Percentiles rank a stretch among this genome's conserved stretches.
These are phyloP conservation scores for Omphalotus guepiniiformis DNA, from an alignment of 768 basidiomycete genomes.

Conservation along the genomic window DNA sequence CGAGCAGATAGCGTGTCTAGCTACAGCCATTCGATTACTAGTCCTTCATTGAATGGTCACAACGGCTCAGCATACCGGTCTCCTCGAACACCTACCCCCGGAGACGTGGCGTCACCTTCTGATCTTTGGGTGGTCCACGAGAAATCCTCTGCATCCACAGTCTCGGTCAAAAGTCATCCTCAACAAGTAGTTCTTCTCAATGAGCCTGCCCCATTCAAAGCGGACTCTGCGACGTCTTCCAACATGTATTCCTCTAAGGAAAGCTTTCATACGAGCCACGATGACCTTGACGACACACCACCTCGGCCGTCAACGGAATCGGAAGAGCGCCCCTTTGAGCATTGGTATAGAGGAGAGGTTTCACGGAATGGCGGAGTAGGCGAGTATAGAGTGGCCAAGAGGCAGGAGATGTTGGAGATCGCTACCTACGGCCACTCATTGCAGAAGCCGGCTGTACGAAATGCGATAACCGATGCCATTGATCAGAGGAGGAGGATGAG, in stretches of 20 bases:
- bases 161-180: slow-evolving; percentile 33
- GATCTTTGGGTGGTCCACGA: slow-evolving; percentile 9
- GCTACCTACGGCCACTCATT: slow-evolving; percentile 71
- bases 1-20: slow-evolving; percentile 33
- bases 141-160: slow-evolving; percentile 24
- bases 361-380: slow-evolving; percentile 88
- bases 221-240: slow-evolving; percentile 38
- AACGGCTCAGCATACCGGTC: slow-evolving; percentile 10
- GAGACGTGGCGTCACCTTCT: background rate
- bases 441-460: slow-evolving; percentile 19
- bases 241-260: slow-evolving; percentile 31
- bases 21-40: background rate
- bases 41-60: no score
- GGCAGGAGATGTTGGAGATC: slow-evolving; percentile 84
- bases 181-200: slow-evolving; percentile 59
- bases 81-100: background rate
- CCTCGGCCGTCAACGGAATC: slow-evolving; percentile 65
- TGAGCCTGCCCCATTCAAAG: slow-evolving; percentile 59
- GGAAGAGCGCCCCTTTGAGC: slow-evolving; percentile 80
- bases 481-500: slow-evolving; percentile 25
- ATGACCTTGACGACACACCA: slow-evolving; percentile 33
- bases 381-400: slow-evolving; percentile 68
- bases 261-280: slow-evolving; percentile 22
- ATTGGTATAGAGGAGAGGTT: slow-evolving; percentile 88
- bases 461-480: slow-evolving; percentile 16